Evolutionary conservation across 805 yeast species (phyloP), one percentile per base, ranked within the genome.

Genomic region (Yamadazyma sp.): DNA sequence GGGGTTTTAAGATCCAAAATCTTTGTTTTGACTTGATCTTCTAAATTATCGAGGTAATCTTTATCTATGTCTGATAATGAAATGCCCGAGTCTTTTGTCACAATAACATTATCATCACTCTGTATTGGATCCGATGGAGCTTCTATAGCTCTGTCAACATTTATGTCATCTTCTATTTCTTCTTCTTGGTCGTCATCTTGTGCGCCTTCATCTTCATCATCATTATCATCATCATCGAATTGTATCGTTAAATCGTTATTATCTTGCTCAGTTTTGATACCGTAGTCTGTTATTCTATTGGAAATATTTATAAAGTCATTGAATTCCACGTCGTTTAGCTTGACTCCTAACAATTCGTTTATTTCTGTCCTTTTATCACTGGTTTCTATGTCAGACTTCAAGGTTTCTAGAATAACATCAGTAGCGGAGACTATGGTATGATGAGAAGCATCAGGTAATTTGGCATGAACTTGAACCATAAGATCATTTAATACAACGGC

Each of bases 381-480:
- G 13, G 75, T 78, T 1, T 67, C 56, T 1, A 58, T 38, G 1
- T 56, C 62, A 33, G 68, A 65, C 46, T 75, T 78, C 40, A 83
- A 48, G 1, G 72, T 57, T 43, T 75, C 82, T 25, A 86, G 47
- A 0, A 80, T 51, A 3, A 80, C 63, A 52, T 85, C 93, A 2
- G 86, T 76, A 4, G 88, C 85, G 3, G 93, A 81, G 14, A 78
- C 53, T 2, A 87, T 69, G 2, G 79, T 75, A 27, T 78, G 85
- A 37, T 83, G 87, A 7, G 89, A 76, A n/a, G 85, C 75, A 53
- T 88, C 97, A 9, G 81, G 83, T 25, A 84, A 58, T 12, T 68
- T 62, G 2, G 61, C 54, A 5, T 73, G 67, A 4, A 84, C 75
- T 78, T 85, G 77, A 0, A 73, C 55, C 40, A 82, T 58, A n/a